These are phyloP conservation scores for Blastocystis hominis DNA, from an alignment of 352 stramenopile species.

Conservation along the genomic window DNA sequence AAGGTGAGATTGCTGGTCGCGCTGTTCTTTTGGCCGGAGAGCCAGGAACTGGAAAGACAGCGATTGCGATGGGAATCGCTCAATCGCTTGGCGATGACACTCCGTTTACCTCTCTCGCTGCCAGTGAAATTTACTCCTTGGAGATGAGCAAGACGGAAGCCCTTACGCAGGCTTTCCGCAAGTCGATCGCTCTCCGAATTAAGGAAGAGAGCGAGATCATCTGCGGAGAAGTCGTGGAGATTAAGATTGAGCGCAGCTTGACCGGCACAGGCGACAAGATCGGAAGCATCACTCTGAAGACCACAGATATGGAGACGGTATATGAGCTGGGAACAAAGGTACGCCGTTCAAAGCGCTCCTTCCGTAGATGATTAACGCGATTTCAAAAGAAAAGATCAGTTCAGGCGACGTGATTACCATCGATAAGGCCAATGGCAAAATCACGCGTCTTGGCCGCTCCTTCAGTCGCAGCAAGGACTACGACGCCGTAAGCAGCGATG, in stretches of 20 bases:
- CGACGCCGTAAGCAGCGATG: conserved; percentile 86
- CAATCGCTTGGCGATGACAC: conserved; percentile 92
- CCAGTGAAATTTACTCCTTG: conserved; percentile 95
- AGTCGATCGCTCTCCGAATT: conserved; percentile 90
- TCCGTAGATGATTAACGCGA: conserved; percentile 87
- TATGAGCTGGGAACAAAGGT: conserved; percentile 92
- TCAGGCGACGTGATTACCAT: conserved; percentile 98
- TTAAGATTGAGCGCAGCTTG: conserved; percentile 82
- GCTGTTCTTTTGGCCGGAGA: conserved; percentile 88
- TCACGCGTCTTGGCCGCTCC: conserved; percentile 89
- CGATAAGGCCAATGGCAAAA: conserved; percentile 95
- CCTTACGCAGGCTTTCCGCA: conserved; percentile 90
- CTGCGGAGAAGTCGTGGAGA: conserved; percentile 97
- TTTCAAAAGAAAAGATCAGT: conserved; percentile 95
- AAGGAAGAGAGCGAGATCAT: conserved; percentile 99
- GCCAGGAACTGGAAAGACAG: conserved; percentile 86
- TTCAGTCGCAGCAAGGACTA: conserved; percentile 94
- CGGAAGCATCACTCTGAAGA: conserved; percentile 89
- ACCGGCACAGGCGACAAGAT: conserved; percentile 68
- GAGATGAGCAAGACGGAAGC: conserved; percentile 99
- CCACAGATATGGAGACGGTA: conserved; percentile 98
- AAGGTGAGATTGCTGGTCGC: conserved; percentile 89
- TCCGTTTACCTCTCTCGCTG: conserved; percentile 93
- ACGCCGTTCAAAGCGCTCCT: neutral
- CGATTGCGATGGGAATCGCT: conserved; percentile 92